A percentile compares a stretch with the other conserved stretches of the same genome.
phyloP scores from a whole-genome alignment of 352 stramenopile species.

The Aphanomyces cochlioides region DNA sequence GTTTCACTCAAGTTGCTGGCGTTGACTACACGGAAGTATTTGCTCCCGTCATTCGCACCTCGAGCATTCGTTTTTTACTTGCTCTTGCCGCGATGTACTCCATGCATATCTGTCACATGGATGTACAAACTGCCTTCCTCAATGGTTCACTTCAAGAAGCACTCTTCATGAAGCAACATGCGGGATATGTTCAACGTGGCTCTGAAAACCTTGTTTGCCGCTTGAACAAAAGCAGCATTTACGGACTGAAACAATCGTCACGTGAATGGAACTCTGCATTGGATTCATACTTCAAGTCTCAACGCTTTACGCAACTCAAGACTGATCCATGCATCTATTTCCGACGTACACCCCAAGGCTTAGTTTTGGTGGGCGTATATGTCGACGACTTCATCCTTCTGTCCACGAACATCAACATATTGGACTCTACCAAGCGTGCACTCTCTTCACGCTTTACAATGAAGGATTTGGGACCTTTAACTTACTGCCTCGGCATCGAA shows the following conservation, averaged over 20 bases:
- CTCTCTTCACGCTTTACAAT: neutral
- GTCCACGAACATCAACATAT: neutral
- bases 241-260: neutral
- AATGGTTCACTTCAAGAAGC: too few relatives aligned
- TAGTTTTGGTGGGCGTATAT: neutral
- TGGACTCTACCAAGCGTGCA: neutral
- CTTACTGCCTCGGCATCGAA: too few relatives aligned
- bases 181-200: too few relatives aligned
- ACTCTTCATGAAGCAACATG: too few relatives aligned
- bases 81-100: too few relatives aligned
- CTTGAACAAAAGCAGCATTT: neutral
- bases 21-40: neutral
- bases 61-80: too few relatives aligned
- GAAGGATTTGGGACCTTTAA: too few relatives aligned
- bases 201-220: too few relatives aligned
- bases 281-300: neutral
- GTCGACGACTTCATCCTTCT: conserved; percentile 2
- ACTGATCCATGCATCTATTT: conserved; percentile 11
- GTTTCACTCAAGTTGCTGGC: conserved; percentile 10
- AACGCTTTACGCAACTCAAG: neutral
- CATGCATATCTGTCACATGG: too few relatives aligned
- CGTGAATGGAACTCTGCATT: neutral
- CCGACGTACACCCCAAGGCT: neutral
- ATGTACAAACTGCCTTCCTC: too few relatives aligned
- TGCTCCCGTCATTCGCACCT: too few relatives aligned